Percentiles rank a stretch among this genome's conserved stretches.
phyloP scores from a whole-genome alignment of 148 eudicot genomes.

The Cornus controversa region DNA sequence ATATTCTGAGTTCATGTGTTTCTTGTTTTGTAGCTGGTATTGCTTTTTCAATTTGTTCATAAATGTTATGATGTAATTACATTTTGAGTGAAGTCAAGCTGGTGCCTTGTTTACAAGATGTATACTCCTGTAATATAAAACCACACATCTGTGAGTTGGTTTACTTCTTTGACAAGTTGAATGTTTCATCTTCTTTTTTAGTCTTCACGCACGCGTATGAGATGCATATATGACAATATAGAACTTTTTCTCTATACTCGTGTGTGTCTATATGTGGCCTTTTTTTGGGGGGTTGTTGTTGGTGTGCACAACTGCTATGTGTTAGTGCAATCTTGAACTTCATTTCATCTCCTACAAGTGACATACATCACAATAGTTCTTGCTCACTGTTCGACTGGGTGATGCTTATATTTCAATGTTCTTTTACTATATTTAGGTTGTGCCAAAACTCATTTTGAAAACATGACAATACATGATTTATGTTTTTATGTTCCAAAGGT shows the following conservation, averaged over 20 bases:
- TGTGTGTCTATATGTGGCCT: not conserved
- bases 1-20: not conserved
- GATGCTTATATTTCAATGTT: not conserved
- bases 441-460: not conserved
- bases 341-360: not conserved
- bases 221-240: not conserved
- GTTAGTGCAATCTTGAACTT: not conserved
- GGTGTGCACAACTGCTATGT: not conserved
- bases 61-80: not conserved
- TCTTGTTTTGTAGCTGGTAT: not conserved
- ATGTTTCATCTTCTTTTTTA: not conserved
- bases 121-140: not conserved
- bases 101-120: not conserved
- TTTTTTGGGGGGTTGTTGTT: no score
- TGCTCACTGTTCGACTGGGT: not conserved
- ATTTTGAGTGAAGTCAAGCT: not conserved
- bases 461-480: not conserved
- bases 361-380: not conserved
- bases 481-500: conserved; percentile 42
- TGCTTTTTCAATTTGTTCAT: not conserved
- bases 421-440: not conserved
- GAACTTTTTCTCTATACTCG: not conserved
- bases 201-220: not conserved
- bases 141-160: not conserved
- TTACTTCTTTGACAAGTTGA: not conserved